Percentiles rank a stretch among this genome's conserved stretches.
These are phyloP conservation scores for Ogataea henricii DNA, from an alignment of 805 yeast species.

Conservation along the genomic window DNA sequence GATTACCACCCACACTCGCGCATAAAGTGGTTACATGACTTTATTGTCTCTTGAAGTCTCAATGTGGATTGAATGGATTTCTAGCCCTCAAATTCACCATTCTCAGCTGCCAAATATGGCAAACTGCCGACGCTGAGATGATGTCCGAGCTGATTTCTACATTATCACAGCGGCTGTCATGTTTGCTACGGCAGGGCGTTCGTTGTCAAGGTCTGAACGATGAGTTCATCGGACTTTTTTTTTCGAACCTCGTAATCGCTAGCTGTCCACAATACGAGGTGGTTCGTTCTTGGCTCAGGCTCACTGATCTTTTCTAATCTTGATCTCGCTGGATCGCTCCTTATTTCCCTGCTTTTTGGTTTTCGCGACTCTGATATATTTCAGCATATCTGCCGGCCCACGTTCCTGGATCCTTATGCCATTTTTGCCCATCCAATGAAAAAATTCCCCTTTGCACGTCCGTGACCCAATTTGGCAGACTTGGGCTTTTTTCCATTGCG, in stretches of 20 bases:
- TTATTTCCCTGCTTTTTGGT: not conserved
- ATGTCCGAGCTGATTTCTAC: no score
- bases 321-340: not conserved
- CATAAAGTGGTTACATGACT: not conserved
- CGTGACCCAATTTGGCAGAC: constrained; percentile 4
- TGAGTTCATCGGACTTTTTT: no score
- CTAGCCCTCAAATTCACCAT: not conserved
- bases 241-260: no score
- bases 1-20: not conserved
- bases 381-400: not conserved
- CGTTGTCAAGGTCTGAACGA: no score
- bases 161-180: no score
- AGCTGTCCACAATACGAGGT: no score
- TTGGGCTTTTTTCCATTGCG: not conserved
- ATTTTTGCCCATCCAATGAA: constrained; percentile 15
- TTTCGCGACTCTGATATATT: not conserved
- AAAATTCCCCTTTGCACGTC: constrained; percentile 11
- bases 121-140: not conserved
- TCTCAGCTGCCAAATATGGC: not conserved
- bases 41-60: not conserved
- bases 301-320: no score
- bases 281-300: no score
- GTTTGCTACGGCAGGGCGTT: no score
- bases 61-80: not conserved
- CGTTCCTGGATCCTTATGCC: not conserved